Evolutionary conservation across 2,329 filamentous ascomycete genomes (phyloP).

Genomic region (Beauveria australis): DNA sequence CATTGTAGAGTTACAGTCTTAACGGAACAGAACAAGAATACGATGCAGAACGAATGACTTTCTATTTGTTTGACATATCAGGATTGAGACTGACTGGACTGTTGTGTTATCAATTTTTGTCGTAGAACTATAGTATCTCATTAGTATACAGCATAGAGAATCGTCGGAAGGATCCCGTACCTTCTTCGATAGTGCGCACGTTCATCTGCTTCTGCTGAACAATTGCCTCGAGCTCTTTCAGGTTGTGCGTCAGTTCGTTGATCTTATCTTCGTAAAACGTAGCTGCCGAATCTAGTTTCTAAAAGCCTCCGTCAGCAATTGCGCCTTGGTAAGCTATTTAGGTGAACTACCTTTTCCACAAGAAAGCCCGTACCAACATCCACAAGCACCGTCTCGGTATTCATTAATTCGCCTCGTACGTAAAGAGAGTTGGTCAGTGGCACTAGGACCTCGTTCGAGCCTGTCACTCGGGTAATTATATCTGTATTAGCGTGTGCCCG

Average conservation of each 20-base stretch:
- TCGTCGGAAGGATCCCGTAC: conserved; percentile 31
- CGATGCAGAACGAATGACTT: not conserved
- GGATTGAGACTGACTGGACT: conserved; percentile 10
- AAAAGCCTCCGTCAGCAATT: not conserved
- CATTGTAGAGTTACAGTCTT: not conserved
- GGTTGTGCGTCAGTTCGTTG: conserved; percentile 42
- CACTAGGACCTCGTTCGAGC: conserved; percentile 63
- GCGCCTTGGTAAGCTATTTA: not conserved
- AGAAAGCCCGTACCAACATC: conserved; percentile 93
- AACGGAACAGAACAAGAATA: not conserved
- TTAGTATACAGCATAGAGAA: conserved; percentile 2
- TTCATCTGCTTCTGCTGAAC: conserved; percentile 71
- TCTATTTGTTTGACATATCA: not conserved
- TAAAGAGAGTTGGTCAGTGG: conserved; percentile 92
- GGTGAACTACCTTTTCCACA: conserved; percentile 67
- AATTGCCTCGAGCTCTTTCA: conserved; percentile 50
- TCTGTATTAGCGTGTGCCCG: not conserved
- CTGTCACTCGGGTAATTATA: conserved; percentile 16
- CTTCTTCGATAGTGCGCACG: conserved; percentile 80
- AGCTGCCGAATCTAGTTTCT: conserved; percentile 45
- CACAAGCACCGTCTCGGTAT: conserved; percentile 71
- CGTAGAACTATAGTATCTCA: conserved; percentile 24
- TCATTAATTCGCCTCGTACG: conserved; percentile 72
- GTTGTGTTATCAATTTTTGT: conserved; percentile 26
- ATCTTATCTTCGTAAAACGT: conserved; percentile 51